Evolutionary conservation across 2,329 filamentous ascomycete species (phyloP).

Genomic region (Phialemoniopsis sp.): DNA sequence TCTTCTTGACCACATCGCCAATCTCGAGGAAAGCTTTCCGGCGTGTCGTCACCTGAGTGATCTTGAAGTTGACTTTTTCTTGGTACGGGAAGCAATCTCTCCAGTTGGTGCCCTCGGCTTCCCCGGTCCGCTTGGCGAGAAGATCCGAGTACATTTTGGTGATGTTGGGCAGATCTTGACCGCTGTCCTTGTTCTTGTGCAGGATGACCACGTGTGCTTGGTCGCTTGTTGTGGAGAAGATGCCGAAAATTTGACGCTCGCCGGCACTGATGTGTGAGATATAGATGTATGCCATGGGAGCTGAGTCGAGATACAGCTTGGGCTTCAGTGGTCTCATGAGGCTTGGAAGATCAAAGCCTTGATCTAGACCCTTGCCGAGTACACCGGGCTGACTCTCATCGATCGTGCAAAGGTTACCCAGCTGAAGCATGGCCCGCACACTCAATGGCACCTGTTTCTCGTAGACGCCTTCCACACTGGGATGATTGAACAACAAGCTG

Average conservation of each 20-base stretch:
- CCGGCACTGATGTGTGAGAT: constrained; percentile 89
- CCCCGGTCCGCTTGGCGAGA: constrained; percentile 60
- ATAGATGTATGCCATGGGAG: constrained; percentile 78
- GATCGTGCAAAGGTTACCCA: constrained; percentile 90
- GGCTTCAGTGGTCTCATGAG: constrained; percentile 65
- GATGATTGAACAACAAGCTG: constrained; percentile 78
- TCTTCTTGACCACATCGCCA: constrained; percentile 82
- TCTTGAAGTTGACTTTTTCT: constrained; percentile 79
- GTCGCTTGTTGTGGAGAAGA: constrained; percentile 79
- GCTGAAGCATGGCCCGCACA: constrained; percentile 78
- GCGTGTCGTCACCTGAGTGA: constrained; percentile 81
- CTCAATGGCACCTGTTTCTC: constrained; percentile 89
- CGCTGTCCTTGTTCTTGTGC: constrained; percentile 72
- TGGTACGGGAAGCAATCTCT: constrained; percentile 85
- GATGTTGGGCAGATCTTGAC: constrained; percentile 83
- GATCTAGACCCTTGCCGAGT: constrained; percentile 85
- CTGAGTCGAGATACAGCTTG: constrained; percentile 68
- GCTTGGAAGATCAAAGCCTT: constrained; percentile 83
- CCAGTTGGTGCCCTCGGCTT: constrained; percentile 66
- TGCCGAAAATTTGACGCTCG: constrained; percentile 86
- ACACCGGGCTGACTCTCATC: constrained; percentile 88
- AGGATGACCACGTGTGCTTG: constrained; percentile 87
- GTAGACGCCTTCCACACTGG: constrained; percentile 95
- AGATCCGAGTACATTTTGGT: constrained; percentile 83
- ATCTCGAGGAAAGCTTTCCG: constrained; percentile 87